A percentile compares a stretch with the other conserved stretches of the same genome.
These are phyloP conservation scores for Plicaturopsis crispa DNA, from an alignment of 768 basidiomycete genomes.

Conservation along the genomic window DNA sequence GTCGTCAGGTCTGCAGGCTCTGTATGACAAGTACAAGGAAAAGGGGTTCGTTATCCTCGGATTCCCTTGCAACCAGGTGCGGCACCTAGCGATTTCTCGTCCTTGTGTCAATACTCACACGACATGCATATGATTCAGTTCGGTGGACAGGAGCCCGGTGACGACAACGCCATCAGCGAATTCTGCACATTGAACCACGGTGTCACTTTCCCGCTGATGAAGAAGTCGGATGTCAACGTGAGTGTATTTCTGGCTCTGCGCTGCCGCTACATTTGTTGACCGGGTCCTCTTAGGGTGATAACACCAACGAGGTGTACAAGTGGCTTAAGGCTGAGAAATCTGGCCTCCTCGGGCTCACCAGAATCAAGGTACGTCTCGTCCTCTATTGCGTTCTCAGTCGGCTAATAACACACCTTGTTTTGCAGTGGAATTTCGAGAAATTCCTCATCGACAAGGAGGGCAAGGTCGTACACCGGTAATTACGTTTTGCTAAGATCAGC, in stretches of 20 bases:
- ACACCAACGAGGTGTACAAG: slow-evolving; percentile 76
- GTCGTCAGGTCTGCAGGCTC: slow-evolving; percentile 68
- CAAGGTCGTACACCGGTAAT: slow-evolving; percentile 58
- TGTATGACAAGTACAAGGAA: slow-evolving; percentile 79
- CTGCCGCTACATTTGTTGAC: no score
- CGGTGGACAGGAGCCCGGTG: slow-evolving; percentile 78
- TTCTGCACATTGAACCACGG: slow-evolving; percentile 82
- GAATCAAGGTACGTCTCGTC: slow-evolving; percentile 56
- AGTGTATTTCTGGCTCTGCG: no score
- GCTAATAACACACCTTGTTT: slow-evolving; percentile 1
- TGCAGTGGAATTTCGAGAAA: slow-evolving; percentile 87
- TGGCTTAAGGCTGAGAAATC: slow-evolving; percentile 80
- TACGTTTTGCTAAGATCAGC: no score
- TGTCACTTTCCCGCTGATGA: slow-evolving; percentile 86
- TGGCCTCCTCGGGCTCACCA: slow-evolving; percentile 59
- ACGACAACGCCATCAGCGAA: slow-evolving; percentile 63
- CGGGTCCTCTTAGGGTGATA: no score
- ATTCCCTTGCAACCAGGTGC: slow-evolving; percentile 86
- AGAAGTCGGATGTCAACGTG: slow-evolving; percentile 92
- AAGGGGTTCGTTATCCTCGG: slow-evolving; percentile 73
- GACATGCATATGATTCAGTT: slow-evolving; percentile 39
- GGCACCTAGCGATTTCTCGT: slow-evolving; percentile 7
- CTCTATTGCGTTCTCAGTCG: not conserved
- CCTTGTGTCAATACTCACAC: not conserved
- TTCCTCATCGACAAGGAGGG: slow-evolving; percentile 79